phyloP scores from a whole-genome alignment of 345 rosid genomes.

The Raphanus raphanistrum region DNA sequence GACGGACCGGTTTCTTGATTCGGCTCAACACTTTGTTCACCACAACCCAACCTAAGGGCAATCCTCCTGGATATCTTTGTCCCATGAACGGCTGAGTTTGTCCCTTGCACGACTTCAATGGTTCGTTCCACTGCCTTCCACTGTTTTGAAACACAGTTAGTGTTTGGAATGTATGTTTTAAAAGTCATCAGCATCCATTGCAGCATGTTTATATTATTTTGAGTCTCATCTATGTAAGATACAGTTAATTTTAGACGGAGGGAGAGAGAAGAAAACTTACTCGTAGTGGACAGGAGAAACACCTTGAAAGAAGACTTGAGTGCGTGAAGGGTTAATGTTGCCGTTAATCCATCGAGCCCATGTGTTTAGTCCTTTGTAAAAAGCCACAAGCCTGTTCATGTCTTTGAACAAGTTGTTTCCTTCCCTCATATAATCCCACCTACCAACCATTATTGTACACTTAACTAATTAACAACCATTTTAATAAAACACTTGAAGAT shows the following conservation, averaged over 20 bases:
- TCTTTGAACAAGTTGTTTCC: conserved; percentile 62
- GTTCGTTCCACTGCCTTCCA: conserved; percentile 75
- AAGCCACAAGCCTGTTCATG: conserved; percentile 83
- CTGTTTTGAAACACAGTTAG: conserved; percentile 37
- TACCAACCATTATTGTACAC: conserved; percentile 31
- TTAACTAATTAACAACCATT: not conserved
- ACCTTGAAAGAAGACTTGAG: conserved; percentile 82
- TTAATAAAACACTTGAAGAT: not conserved
- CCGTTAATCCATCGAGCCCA: conserved; percentile 94
- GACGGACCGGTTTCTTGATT: conserved; percentile 67
- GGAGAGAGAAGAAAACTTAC: conserved; percentile 48
- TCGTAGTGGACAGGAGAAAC: conserved; percentile 86
- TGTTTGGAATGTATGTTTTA: not conserved
- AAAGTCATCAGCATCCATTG: no score
- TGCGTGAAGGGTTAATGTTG: conserved; percentile 55
- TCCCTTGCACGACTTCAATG: conserved; percentile 56
- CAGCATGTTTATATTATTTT: not conserved
- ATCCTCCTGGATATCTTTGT: conserved; percentile 64
- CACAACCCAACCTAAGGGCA: conserved; percentile 66
- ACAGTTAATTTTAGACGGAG: not conserved
- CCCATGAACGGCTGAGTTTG: conserved; percentile 71
- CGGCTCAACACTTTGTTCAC: conserved; percentile 72
- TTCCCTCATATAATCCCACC: conserved; percentile 79
- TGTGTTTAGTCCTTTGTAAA: conserved; percentile 78
- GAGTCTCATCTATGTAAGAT: not conserved